Conservation (phyloP, 1,139 yeast genomes). For the Meyerozyma sp. region DNA sequence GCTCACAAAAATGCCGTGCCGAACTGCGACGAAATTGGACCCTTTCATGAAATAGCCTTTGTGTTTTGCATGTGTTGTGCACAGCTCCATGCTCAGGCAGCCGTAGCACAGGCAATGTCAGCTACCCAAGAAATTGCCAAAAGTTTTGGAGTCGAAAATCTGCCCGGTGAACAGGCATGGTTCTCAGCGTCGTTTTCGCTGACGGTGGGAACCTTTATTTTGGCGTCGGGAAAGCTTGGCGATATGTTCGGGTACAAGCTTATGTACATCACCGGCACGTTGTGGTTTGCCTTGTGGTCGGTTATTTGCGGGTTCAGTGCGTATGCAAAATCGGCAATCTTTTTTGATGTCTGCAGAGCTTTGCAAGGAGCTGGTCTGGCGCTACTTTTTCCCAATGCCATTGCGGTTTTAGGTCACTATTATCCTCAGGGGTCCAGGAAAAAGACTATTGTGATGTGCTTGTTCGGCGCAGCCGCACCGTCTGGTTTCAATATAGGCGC, state of each 20-base stretch:
- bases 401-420: slow-evolving; percentile 49
- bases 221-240: slow-evolving; percentile 60
- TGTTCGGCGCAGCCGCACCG: slow-evolving; percentile 59
- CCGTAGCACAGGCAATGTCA: slow-evolving; percentile 41
- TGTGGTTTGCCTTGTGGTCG: slow-evolving; percentile 46
- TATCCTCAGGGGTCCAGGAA: slow-evolving; percentile 37
- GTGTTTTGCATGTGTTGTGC: slow-evolving; percentile 29
- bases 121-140: slow-evolving; percentile 30
- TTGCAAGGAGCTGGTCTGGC: slow-evolving; percentile 62
- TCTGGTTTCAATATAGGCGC: slow-evolving; percentile 51
- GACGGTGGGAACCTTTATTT: slow-evolving; percentile 60
- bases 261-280: slow-evolving; percentile 42
- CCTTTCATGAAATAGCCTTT: slow-evolving; percentile 14
- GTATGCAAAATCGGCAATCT: slow-evolving; percentile 34
- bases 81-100: slow-evolving; percentile 48
- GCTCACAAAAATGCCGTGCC: neutral
- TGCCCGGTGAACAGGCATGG: slow-evolving; percentile 50
- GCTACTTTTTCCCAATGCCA: slow-evolving; percentile 49
- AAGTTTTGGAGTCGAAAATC: slow-evolving; percentile 27
- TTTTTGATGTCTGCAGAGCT: slow-evolving; percentile 49
- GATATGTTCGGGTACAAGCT: slow-evolving; percentile 56
- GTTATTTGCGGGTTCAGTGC: slow-evolving; percentile 46
- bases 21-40: neutral
- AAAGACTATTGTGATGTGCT: slow-evolving; percentile 38
- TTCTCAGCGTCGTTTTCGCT: slow-evolving; percentile 54